These are phyloP conservation scores for Nakazawaea peltata DNA, from an alignment of 805 yeast species.

Conservation along the genomic window DNA sequence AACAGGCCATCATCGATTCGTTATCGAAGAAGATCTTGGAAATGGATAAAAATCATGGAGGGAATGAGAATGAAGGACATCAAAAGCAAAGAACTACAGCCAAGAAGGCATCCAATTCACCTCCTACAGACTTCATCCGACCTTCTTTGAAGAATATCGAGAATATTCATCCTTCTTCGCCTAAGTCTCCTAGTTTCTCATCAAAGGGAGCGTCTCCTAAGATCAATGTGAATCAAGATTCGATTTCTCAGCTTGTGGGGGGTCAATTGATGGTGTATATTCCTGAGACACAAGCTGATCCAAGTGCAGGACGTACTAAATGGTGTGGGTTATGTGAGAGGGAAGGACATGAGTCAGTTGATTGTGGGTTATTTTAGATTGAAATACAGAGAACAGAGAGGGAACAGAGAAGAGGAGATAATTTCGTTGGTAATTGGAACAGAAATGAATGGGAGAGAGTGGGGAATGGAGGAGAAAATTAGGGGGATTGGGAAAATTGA, in stretches of 20 bases:
- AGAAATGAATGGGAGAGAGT: too few relatives aligned
- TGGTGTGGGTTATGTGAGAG: constrained; percentile 96
- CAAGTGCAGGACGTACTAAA: constrained; percentile 62
- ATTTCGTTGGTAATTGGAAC: too few relatives aligned
- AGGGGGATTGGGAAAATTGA: too few relatives aligned
- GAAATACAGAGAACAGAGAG: too few relatives aligned
- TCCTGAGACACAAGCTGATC: constrained; percentile 45
- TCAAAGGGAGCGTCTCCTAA: neutral
- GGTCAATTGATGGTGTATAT: constrained; percentile 38
- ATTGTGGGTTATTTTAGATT: constrained; percentile 35
- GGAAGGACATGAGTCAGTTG: constrained; percentile 79
- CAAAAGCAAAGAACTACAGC: neutral
- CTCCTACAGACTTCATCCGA: too few relatives aligned
- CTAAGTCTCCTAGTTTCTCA: neutral
- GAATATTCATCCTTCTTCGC: neutral
- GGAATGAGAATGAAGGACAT: neutral
- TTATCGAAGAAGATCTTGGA: constrained; percentile 4
- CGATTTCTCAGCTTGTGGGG: constrained; percentile 20
- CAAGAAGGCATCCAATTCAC: neutral
- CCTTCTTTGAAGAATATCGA: constrained; percentile 1
- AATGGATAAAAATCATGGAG: neutral
- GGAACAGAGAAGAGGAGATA: too few relatives aligned
- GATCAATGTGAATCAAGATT: constrained; percentile 1
- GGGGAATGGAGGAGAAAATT: too few relatives aligned
- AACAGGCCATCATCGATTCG: constrained; percentile 2